Evolutionary conservation across 148 eudicot species (phyloP).

Genomic region (Cornus suecica): DNA sequence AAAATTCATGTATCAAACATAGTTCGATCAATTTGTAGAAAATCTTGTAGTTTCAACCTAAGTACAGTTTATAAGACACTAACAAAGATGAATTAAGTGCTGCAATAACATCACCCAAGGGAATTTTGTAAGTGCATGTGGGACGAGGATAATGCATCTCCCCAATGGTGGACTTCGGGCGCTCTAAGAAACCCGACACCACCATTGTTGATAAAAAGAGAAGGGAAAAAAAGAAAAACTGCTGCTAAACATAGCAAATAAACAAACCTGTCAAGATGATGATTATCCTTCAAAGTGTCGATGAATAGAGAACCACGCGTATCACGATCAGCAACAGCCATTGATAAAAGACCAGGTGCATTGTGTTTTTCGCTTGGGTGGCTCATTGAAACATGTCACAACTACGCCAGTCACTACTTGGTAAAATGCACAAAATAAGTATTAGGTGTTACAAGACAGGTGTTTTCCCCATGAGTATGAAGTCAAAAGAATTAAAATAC

Average conservation of each 20-base stretch:
- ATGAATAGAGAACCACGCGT: constrained; percentile 72
- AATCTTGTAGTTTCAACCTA: too few species aligned
- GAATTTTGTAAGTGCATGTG: too few species aligned
- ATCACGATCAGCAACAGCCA: constrained; percentile 82
- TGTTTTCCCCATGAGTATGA: neutral
- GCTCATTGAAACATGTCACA: constrained; percentile 56
- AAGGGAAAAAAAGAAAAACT: neutral
- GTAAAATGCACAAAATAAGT: constrained; percentile 6
- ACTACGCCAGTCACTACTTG: neutral
- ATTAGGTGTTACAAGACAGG: neutral
- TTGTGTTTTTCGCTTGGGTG: constrained; percentile 74
- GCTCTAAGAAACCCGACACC: too few species aligned
- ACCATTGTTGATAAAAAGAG: too few species aligned
- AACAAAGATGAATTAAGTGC: neutral
- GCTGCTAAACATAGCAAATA: constrained; percentile 6
- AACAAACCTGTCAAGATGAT: constrained; percentile 76
- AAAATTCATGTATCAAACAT: neutral
- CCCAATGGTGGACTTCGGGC: too few species aligned
- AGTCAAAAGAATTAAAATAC: too few species aligned
- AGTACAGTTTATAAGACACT: neutral
- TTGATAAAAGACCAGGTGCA: constrained; percentile 73
- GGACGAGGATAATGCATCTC: too few species aligned
- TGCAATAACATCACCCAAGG: neutral
- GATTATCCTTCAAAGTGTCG: constrained; percentile 64
- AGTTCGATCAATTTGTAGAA: neutral